Base-by-base conservation (phyloP, 2,329 filamentous ascomycete species). In the Exophiala sp. region DNA sequence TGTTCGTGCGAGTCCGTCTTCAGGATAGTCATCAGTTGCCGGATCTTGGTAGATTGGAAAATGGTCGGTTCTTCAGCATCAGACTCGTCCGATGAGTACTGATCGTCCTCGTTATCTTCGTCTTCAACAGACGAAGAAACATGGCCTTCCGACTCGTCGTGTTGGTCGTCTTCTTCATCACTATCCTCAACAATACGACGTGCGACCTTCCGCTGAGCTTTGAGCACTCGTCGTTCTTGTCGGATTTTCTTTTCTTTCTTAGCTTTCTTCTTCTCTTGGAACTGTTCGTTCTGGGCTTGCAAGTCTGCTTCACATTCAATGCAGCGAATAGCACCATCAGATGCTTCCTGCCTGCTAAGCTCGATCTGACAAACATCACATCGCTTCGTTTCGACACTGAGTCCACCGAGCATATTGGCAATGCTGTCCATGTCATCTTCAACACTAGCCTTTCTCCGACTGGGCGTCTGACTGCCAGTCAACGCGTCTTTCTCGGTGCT, bases 401-500 rank as follows among this genome's bases (percentile, higher is more conserved):
- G 79, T 1, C 85, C 87, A 2, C 88, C 88, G 63, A 98, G 85
- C 62, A 96, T 77, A 62, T 93, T 85, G 0, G 89, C 86, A 63
- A 98, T 80, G 23, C 81, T 83, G 65, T 97, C 90, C 10, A 95
- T 70, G 44, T 90, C 87, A 18, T 78, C 72, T 9, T 78, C 76
- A 14, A 75, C 71, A 42, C 74, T 72, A 49, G 75, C 76, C 19
- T 70, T 64, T 27, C 70, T 67, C 16, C 57, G 50, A 19, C 59
- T 55, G 11, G 63, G 61, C 41, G 76, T 74, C 29, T 76, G 72
- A 56, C 76, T 74, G 8, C 68, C 69, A 1, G 82, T 77, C 48
- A 95, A 71, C 2, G 88, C 87, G 62, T 97, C 93, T 61, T 85
- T 88, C 65, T 98, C 93, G 58, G 87, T 87, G 48, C 84, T 84